These are phyloP conservation scores for Barbatosphaeria neglecta DNA, from an alignment of 495 filamentous ascomycete genomes.

Conservation along the genomic window DNA sequence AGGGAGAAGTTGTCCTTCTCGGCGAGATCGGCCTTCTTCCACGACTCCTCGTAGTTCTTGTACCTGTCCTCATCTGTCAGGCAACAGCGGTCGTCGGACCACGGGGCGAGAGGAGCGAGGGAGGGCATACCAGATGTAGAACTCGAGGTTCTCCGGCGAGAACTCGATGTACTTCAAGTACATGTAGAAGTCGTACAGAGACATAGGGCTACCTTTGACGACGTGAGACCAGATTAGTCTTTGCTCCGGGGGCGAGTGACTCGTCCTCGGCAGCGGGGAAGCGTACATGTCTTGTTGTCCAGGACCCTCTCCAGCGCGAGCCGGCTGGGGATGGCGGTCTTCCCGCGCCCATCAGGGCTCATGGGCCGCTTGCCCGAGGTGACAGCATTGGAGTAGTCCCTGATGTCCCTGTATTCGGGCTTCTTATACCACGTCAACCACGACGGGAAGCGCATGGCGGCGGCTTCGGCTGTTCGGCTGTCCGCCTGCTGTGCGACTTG, in stretches of 20 bases:
- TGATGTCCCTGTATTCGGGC: slow-evolving; percentile 29
- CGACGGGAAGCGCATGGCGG: slow-evolving; percentile 16
- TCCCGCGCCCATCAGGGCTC: slow-evolving; percentile 17
- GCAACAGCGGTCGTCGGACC: background rate
- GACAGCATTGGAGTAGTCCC: slow-evolving; percentile 19
- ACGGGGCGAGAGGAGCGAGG: background rate
- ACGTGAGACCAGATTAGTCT: background rate
- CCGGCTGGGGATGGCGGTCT: slow-evolving; percentile 18
- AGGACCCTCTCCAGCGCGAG: slow-evolving; percentile 26
- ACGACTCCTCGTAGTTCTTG: slow-evolving; percentile 28
- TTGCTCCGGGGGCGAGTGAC: background rate
- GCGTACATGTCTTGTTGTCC: slow-evolving; percentile 28
- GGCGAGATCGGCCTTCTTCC: slow-evolving; percentile 9
- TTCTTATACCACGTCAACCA: slow-evolving; percentile 34
- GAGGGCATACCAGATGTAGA: slow-evolving; percentile 64
- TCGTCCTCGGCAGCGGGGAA: background rate
- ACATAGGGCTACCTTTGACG: slow-evolving; percentile 29
- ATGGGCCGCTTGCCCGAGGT: slow-evolving; percentile 12
- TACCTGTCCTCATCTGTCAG: slow-evolving; percentile 16
- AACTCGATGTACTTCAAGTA: slow-evolving; percentile 29
- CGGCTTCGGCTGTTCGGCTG: background rate
- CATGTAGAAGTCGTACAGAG: slow-evolving; percentile 29
- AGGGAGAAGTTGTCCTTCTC: slow-evolving; percentile 14
- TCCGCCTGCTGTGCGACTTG: background rate
- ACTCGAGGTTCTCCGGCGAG: slow-evolving; percentile 44